Conservation (phyloP, 2,329 filamentous ascomycete species). For the Diaporthe sp. region DNA sequence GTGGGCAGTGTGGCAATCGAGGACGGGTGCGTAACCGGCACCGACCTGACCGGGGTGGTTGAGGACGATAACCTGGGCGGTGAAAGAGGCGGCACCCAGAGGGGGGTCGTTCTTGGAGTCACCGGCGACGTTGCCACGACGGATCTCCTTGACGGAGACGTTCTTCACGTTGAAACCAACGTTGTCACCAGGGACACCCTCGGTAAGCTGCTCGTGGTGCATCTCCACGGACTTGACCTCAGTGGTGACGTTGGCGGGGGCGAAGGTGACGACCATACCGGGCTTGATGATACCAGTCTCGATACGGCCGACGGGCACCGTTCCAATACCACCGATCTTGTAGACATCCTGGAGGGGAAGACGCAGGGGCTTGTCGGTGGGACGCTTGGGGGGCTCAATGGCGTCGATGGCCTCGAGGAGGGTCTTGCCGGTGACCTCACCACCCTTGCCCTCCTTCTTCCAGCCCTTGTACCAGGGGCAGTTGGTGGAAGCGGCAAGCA, state of each 20-base stretch:
- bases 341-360: slow-evolving; percentile 99
- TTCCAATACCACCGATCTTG: slow-evolving; percentile 99
- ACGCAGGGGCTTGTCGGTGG: slow-evolving; percentile 99
- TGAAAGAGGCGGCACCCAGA: slow-evolving; percentile 90
- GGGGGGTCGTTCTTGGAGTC: slow-evolving; percentile 99
- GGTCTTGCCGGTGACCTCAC: slow-evolving; percentile 93
- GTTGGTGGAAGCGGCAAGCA: slow-evolving; percentile 91
- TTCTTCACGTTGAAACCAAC: slow-evolving; percentile 99
- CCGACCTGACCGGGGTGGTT: slow-evolving; percentile 99
- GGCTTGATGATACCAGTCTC: slow-evolving; percentile 98
- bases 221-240: slow-evolving; percentile 99
- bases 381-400: slow-evolving; percentile 93
- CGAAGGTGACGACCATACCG: slow-evolving; percentile 97
- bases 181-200: slow-evolving; percentile 99
- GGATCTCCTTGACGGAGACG: slow-evolving; percentile 99
- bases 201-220: slow-evolving; percentile 98
- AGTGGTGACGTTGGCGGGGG: slow-evolving; percentile 98
- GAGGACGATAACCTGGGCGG: slow-evolving; percentile 99
- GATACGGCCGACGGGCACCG: slow-evolving; percentile 99
- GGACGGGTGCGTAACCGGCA: slow-evolving; percentile 98
- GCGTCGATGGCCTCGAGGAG: slow-evolving; percentile 98
- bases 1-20: slow-evolving; percentile 99
- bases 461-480: slow-evolving; percentile 99
- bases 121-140: slow-evolving; percentile 99
- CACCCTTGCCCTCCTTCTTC: slow-evolving; percentile 97